Conservation (phyloP, 176 grass and related monocot species). For the Carex parvula region DNA sequence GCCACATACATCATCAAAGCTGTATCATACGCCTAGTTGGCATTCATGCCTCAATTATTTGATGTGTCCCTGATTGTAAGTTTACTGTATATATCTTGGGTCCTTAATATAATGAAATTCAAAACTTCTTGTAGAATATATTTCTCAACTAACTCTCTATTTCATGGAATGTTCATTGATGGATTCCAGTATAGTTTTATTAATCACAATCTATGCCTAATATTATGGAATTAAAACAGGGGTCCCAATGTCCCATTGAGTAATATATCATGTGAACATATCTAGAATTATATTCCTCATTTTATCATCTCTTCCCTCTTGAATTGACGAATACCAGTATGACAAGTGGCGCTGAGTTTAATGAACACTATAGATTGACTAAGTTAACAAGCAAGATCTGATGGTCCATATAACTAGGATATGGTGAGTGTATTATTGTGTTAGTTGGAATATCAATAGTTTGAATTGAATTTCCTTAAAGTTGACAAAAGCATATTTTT, state of each 20-base stretch:
- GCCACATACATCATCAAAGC: not conserved
- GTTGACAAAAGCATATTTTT: not conserved
- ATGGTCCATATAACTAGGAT: not conserved
- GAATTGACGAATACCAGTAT: not conserved
- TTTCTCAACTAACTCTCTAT: not conserved
- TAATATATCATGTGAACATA: not conserved
- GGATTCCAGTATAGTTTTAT: not conserved
- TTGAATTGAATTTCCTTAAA: not conserved
- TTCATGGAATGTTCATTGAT: not conserved
- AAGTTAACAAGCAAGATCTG: not conserved
- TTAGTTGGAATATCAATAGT: not conserved
- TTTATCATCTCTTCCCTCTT: not conserved
- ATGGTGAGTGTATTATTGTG: not conserved
- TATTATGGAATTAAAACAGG: not conserved
- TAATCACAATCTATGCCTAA: not conserved
- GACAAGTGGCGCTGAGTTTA: not conserved
- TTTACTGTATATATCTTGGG: not conserved
- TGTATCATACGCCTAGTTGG: not conserved
- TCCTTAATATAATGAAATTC: not conserved
- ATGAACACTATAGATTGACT: not conserved
- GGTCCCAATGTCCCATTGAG: not conserved
- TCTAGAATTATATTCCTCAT: not conserved
- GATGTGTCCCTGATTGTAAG: not conserved
- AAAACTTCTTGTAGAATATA: not conserved
- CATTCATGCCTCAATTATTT: conserved; percentile 12